Evolutionary conservation across 768 basidiomycete genomes (phyloP).

Genomic region (Hydnum rufescens): DNA sequence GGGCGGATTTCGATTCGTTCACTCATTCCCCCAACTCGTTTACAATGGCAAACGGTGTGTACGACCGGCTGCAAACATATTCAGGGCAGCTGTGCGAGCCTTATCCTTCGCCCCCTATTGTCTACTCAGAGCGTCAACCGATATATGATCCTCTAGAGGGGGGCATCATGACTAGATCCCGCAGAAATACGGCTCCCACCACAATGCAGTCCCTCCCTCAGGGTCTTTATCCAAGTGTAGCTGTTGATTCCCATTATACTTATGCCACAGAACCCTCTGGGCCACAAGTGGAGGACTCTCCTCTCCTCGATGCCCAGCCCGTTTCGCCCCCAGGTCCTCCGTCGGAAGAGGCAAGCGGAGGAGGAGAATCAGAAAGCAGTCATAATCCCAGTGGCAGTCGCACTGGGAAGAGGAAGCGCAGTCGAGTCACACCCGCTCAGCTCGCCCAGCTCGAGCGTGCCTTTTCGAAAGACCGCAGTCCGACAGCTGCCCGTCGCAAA

Average conservation of each 20-base stretch:
- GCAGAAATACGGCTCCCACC: background rate
- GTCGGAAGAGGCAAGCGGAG: background rate
- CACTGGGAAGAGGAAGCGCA: slow-evolving; percentile 37
- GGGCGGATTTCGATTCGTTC: background rate
- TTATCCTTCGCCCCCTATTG: background rate
- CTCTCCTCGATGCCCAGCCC: background rate
- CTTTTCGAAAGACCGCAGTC: slow-evolving; percentile 49
- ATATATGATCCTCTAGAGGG: background rate
- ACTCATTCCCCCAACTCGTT: background rate
- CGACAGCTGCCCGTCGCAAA: slow-evolving; percentile 45
- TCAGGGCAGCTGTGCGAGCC: too few relatives aligned
- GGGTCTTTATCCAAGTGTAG: background rate
- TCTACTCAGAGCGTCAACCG: background rate
- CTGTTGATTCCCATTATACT: background rate
- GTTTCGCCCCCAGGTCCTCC: background rate
- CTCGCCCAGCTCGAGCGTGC: slow-evolving; percentile 53
- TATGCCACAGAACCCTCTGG: background rate
- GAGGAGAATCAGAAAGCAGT: background rate
- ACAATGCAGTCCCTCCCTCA: background rate
- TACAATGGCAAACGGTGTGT: background rate
- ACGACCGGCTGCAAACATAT: too few relatives aligned
- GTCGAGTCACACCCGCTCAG: slow-evolving; percentile 62
- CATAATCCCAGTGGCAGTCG: background rate
- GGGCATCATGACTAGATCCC: background rate
- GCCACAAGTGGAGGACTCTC: too few relatives aligned